A percentile compares a stretch with the other conserved stretches of the same genome.
Conservation (phyloP, 177 flowering plant species). For the Telopea speciosissima region DNA sequence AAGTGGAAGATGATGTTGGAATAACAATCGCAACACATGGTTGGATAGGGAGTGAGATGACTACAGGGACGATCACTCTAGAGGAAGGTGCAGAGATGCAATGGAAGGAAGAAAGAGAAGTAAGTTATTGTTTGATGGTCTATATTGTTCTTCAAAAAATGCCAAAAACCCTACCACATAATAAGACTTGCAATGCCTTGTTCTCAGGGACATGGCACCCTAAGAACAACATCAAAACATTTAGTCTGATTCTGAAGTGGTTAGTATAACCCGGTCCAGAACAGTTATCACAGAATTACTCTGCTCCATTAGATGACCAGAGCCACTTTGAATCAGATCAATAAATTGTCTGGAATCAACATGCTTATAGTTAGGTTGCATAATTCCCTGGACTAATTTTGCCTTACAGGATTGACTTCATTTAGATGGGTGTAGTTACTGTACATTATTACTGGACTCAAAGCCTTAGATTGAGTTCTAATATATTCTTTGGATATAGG, state of each 20-base stretch:
- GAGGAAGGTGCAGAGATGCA: conserved; percentile 91
- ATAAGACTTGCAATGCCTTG: too few relatives aligned
- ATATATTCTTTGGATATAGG: conserved; percentile 28
- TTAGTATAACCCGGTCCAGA: too few relatives aligned
- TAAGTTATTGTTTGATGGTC: conserved; percentile 19
- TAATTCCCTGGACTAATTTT: too few relatives aligned
- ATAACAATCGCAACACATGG: conserved; percentile 94
- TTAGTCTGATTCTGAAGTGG: background rate
- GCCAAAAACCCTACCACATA: too few relatives aligned
- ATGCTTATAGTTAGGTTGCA: too few relatives aligned
- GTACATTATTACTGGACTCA: too few relatives aligned
- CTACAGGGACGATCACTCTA: conserved; percentile 62
- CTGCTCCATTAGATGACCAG: too few relatives aligned
- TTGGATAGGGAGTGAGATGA: conserved; percentile 83
- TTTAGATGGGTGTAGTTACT: too few relatives aligned
- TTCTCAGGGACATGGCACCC: background rate
- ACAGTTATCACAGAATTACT: too few relatives aligned
- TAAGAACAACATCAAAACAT: background rate
- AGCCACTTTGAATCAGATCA: too few relatives aligned
- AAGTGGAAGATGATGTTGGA: conserved; percentile 70
- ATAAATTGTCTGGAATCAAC: too few relatives aligned
- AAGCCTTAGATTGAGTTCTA: background rate
- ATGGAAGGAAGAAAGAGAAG: conserved; percentile 94
- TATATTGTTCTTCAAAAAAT: background rate
- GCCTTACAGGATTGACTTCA: too few relatives aligned